phyloP scores from a whole-genome alignment of 345 rosid species.

The Arabidopsis thaliana region TAIR10.1 NC_003071.7:16867501-16868000 shows the following conservation, averaged over 20 bases:
- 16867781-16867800: conserved; percentile 69
- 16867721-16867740: conserved; percentile 55
- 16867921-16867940: conserved; percentile 87
- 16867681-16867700: conserved; percentile 64
- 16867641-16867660: conserved; percentile 52
- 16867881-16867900: conserved; percentile 59
- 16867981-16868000: conserved; percentile 47
- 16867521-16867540: conserved; percentile 48
- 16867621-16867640: conserved; percentile 32
- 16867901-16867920: conserved; percentile 77
- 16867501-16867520: conserved; percentile 56
- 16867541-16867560: conserved; percentile 58
- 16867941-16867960: conserved; percentile 81
- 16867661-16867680: conserved; percentile 58
- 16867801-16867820: conserved; percentile 84
- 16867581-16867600: conserved; percentile 71
- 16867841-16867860: conserved; percentile 64
- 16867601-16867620: conserved; percentile 51
- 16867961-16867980: conserved; percentile 82
- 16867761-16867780: conserved; percentile 64
- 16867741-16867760: conserved; percentile 44
- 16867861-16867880: conserved; percentile 50
- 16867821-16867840: conserved; percentile 57
- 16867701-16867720: conserved; percentile 47
- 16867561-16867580: conserved; percentile 50